Evolutionary conservation across 2,329 filamentous ascomycete species (phyloP).

Genomic region (Peltaster fructicola): DNA sequence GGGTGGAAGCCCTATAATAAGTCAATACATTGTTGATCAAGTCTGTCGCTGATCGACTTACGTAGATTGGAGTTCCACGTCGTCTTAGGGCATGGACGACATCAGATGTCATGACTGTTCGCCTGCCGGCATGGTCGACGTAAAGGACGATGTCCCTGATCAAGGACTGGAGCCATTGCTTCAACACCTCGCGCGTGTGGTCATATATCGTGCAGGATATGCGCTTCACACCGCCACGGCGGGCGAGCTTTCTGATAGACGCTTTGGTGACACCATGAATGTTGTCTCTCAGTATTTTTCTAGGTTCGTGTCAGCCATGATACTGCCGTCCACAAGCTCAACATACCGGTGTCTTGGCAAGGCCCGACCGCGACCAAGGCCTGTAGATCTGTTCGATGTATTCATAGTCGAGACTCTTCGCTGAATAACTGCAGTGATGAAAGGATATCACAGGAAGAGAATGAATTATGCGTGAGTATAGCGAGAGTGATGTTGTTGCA

Average conservation of each 20-base stretch:
- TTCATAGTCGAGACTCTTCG: too few relatives aligned
- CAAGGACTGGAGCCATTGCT: conserved; percentile 36
- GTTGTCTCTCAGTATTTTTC: conserved; percentile 97
- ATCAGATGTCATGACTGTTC: conserved; percentile 44
- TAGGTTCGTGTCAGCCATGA: conserved; percentile 37
- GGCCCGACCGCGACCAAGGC: not conserved
- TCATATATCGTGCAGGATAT: conserved; percentile 50
- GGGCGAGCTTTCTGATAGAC: conserved; percentile 46
- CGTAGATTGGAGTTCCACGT: conserved; percentile 7
- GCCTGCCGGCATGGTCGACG: too few relatives aligned
- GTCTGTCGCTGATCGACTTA: conserved; percentile 3
- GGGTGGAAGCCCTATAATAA: too few relatives aligned
- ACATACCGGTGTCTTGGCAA: not conserved
- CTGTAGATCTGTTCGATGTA: not conserved
- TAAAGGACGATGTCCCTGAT: conserved; percentile 11
- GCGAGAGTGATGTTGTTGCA: too few relatives aligned
- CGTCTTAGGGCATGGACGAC: conserved; percentile 40
- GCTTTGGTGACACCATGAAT: conserved; percentile 91
- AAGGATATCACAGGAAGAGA: too few relatives aligned
- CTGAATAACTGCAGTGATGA: too few relatives aligned
- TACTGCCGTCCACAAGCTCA: not conserved
- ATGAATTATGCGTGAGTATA: too few relatives aligned
- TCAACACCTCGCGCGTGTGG: conserved; percentile 37
- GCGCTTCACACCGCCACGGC: conserved; percentile 60
- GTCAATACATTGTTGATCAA: conserved; percentile 1